Evolutionary conservation across 2,329 filamentous ascomycete species (phyloP).

Genomic region (Trichoderma hamatum): DNA sequence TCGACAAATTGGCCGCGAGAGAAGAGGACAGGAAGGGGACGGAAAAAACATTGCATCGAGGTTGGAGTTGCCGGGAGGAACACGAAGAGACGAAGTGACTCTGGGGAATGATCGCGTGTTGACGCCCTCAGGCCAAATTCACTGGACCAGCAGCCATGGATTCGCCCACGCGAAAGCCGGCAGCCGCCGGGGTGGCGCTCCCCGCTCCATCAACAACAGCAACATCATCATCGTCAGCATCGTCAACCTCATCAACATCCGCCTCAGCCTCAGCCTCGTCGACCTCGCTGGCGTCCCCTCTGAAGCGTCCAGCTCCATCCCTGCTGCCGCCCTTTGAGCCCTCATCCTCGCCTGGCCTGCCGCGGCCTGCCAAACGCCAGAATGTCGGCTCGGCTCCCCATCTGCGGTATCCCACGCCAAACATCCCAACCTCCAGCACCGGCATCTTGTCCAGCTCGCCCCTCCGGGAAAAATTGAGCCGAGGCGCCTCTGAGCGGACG

Average conservation of each 20-base stretch:
- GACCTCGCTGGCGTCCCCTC: conserved; percentile 41
- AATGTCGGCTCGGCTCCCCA: conserved; percentile 52
- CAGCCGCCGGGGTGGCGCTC: conserved; percentile 41
- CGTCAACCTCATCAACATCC: not conserved
- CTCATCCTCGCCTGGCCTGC: conserved; percentile 75
- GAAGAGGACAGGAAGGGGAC: not conserved
- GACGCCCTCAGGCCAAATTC: not conserved
- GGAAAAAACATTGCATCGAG: not conserved
- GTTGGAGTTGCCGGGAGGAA: not conserved
- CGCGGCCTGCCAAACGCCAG: conserved; percentile 70
- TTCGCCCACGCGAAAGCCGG: conserved; percentile 42
- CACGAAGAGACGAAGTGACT: not conserved
- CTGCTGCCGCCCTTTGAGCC: conserved; percentile 80
- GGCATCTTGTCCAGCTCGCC: conserved; percentile 89
- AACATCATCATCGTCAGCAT: not conserved
- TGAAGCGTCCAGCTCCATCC: conserved; percentile 66
- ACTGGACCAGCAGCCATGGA: conserved; percentile 39
- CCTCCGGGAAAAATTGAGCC: conserved; percentile 57
- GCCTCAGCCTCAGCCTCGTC: not conserved
- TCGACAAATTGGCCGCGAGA: not conserved
- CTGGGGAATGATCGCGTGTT: conserved; percentile 7
- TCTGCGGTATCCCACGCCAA: conserved; percentile 83
- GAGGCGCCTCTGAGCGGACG: conserved; percentile 73
- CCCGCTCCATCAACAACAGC: conserved; percentile 33
- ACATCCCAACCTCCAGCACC: conserved; percentile 86